Evolutionary conservation across 2,329 filamentous ascomycete species (phyloP), one percentile per base, ranked within the genome.

Genomic region (Colletotrichum viniferum): DNA sequence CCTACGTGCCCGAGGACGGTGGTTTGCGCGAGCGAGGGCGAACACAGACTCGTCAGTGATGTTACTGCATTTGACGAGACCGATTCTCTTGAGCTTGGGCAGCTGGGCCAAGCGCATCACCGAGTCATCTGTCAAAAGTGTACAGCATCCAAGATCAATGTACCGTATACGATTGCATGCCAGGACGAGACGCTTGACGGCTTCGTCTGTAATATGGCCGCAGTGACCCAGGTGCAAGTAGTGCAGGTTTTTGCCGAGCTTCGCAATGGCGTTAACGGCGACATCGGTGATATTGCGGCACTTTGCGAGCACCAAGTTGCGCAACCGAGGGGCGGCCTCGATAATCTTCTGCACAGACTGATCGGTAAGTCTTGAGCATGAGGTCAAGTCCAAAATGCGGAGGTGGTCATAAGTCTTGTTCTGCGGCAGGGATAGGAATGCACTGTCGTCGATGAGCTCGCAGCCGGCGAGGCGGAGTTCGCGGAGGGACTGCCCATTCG

Each of bases 161-260:
- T 99, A 99, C 71, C 97, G 92, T 78, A 99, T 98, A 28, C 97
- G 92, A 81, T 96, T 98, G 88, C 97, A 99, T 69, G 88, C 89
- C 78, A 94, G 93, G 52, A 98, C 95, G 36, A 99, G 89, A 71
- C 92, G 93, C 79, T 94, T 94, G 21, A 99, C 95, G 2, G 95
- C 96, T 43, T 92, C 90, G 81, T 99, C 97, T 0, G 96, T 98
- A 81, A 99, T 96, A 62, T 96, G 92, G 32, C 92, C 92, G 84
- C 97, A 99, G 83, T 99, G 97, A 12, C 97, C 97, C 3, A 99
- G 89, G 81, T 99, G 97, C 68, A 99, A 93, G 83, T 98, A 98
- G 84, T 99, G 97, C 70, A 99, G 87, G 80, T 98, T 99, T 88
- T 98, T 98, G 77, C 96, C 96, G 5, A 99, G 90, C 79, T 92